phyloP scores from a whole-genome alignment of 805 yeast genomes.

The Sungouiozyma ichnusensis region DNA sequence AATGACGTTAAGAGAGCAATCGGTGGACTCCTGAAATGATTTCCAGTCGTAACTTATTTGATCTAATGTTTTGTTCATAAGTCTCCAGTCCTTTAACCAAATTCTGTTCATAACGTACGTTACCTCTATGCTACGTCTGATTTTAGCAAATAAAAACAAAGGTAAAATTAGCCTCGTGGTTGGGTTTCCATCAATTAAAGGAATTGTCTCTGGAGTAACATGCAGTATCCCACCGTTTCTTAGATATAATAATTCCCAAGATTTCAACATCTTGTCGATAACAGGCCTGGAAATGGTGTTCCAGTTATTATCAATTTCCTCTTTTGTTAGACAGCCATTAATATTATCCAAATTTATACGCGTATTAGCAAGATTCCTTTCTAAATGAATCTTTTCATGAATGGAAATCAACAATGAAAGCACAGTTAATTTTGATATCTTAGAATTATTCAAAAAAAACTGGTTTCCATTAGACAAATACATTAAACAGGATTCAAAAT shows the following conservation, averaged over 20 bases:
- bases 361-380: conserved; percentile 30
- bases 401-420: conserved; percentile 51
- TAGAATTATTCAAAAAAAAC: conserved; percentile 23
- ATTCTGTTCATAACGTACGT: conserved; percentile 52
- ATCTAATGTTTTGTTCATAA: conserved; percentile 46
- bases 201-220: conserved; percentile 34
- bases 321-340: conserved; percentile 28
- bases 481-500: conserved; percentile 35
- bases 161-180: conserved; percentile 59
- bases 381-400: conserved; percentile 54
- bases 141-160: conserved; percentile 53
- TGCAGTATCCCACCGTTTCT: conserved; percentile 53
- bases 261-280: conserved; percentile 45
- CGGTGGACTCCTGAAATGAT: conserved; percentile 53
- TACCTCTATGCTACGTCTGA: conserved; percentile 50
- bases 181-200: conserved; percentile 39
- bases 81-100: conserved; percentile 58
- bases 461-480: conserved; percentile 35
- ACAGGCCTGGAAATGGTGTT: conserved; percentile 50
- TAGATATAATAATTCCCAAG: conserved; percentile 59
- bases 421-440: conserved; percentile 32
- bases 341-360: not conserved
- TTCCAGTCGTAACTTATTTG: conserved; percentile 44
- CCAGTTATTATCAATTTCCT: conserved; percentile 50
- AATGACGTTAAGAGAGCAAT: conserved; percentile 46